A percentile compares a stretch with the other conserved stretches of the same genome.
Conservation (phyloP, 2,329 filamentous ascomycete genomes). For the Arthroderma sp. region DNA sequence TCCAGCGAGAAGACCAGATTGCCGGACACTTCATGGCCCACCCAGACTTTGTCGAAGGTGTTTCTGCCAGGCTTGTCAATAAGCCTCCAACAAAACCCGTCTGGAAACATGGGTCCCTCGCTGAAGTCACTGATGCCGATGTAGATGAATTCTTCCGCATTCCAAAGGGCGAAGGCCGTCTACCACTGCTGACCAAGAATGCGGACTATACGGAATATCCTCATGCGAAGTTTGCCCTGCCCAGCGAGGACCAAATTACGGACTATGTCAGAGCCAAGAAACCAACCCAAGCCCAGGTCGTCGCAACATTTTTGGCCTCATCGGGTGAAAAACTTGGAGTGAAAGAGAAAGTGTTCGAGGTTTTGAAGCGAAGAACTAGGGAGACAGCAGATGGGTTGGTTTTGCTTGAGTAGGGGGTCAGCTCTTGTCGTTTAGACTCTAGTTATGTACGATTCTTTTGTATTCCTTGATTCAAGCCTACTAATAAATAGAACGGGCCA, state of each 20-base stretch:
- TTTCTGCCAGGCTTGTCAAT: slow-evolving; percentile 65
- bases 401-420: neutral
- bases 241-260: slow-evolving; percentile 50
- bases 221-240: slow-evolving; percentile 55
- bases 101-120: slow-evolving; percentile 65
- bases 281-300: slow-evolving; percentile 45
- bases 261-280: slow-evolving; percentile 30
- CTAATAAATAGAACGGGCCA: neutral
- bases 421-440: neutral
- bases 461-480: neutral
- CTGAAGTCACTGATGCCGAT: slow-evolving; percentile 48
- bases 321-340: slow-evolving; percentile 58
- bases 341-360: slow-evolving; percentile 54
- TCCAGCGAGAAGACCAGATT: slow-evolving; percentile 74
- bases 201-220: slow-evolving; percentile 62
- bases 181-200: slow-evolving; percentile 50
- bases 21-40: slow-evolving; percentile 80
- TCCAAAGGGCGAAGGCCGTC: slow-evolving; percentile 32
- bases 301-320: slow-evolving; percentile 49
- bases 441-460: neutral
- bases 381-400: slow-evolving; percentile 30
- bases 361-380: slow-evolving; percentile 51
- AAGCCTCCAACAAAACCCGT: slow-evolving; percentile 53
- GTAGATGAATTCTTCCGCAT: slow-evolving; percentile 60
- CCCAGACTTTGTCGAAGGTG: slow-evolving; percentile 83